A percentile compares a stretch with the other conserved stretches of the same genome.
These are phyloP conservation scores for Lachancea sp. DNA, from an alignment of 805 yeast genomes.

Conservation along the genomic window DNA sequence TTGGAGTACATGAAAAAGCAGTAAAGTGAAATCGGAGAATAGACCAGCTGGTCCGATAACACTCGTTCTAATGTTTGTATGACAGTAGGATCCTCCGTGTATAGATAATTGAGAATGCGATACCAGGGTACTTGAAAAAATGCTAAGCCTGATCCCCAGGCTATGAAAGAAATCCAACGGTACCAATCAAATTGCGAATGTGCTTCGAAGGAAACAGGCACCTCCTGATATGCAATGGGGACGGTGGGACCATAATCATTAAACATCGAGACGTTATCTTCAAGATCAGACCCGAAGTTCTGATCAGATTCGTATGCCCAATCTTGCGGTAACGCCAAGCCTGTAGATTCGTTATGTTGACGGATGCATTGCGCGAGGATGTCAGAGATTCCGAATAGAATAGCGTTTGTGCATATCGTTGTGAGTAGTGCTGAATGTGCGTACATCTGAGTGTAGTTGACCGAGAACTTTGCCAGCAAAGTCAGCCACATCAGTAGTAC, in stretches of 20 bases:
- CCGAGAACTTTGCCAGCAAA: slow-evolving; percentile 47
- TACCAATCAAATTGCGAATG: slow-evolving; percentile 47
- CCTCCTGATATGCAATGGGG: neutral
- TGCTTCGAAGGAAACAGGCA: neutral
- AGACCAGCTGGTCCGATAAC: slow-evolving; percentile 80
- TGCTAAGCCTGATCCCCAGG: slow-evolving; percentile 83
- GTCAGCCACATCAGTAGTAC: slow-evolving; percentile 45
- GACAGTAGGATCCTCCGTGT: slow-evolving; percentile 73
- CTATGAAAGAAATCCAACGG: slow-evolving; percentile 70
- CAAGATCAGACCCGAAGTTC: slow-evolving; percentile 2
- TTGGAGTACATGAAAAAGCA: slow-evolving; percentile 82
- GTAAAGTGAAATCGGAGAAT: slow-evolving; percentile 78
- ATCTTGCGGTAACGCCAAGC: slow-evolving; percentile 21
- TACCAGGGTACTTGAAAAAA: slow-evolving; percentile 89
- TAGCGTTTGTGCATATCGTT: slow-evolving; percentile 70
- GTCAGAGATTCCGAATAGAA: slow-evolving; percentile 86
- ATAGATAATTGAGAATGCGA: slow-evolving; percentile 66
- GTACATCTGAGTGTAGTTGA: slow-evolving; percentile 55
- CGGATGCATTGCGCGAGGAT: slow-evolving; percentile 75
- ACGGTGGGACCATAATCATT: slow-evolving; percentile 24
- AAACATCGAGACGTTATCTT: slow-evolving; percentile 18
- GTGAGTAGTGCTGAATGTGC: slow-evolving; percentile 63
- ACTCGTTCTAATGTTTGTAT: slow-evolving; percentile 83
- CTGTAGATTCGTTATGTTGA: slow-evolving; percentile 24
- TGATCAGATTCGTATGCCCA: slow-evolving; percentile 8